Base-by-base conservation (phyloP, 805 yeast species). In the Candida mattraensis region DNA sequence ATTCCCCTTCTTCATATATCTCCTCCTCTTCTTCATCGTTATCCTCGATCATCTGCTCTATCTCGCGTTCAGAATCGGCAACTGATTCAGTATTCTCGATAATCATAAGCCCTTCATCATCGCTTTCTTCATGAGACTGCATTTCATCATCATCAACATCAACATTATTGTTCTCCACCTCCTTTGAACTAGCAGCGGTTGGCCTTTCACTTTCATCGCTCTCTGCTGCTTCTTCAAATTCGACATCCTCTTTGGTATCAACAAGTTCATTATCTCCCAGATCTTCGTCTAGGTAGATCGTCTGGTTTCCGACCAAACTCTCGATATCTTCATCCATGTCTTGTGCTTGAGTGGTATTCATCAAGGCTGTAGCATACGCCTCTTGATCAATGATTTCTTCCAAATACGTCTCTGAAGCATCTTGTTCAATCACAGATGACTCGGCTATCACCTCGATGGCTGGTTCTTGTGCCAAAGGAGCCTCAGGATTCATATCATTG, bases 321-420 rank as follows among this genome's bases (percentile, higher is more conserved):
- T 45, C 53, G 1, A 37, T 29, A 12, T 39, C 40, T 6, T 41
- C 43, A 1, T 19, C 38, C 18, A 25, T 4, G 1, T 17, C 37
- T 18, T 40, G 47, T 8, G 14, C 20, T 3, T 32, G 28, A 2
- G 58, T 45, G 19, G 50, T 52, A 37, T 52, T 50, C 30, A 45
- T 23, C n/a, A 55, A 24, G 1, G 59, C 58, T 16, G 58, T 48
- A 2, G 48, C 57, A 31, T 45, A 54, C 3, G 49, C 54, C 27
- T 50, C 54, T 29, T 51, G 50, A 39, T 55, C 51, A 11, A 48
- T 10, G 9, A 42, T 20, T 3, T 35, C 44, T 12, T 40, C 44
- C 26, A 17, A 25, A 21, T 39, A 35, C 4, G 18, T 31, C 7
- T 45, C 45, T 5, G 28, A 23, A 4, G 24, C 27, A 11, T 39